These are phyloP conservation scores for Calonectria fujianensis DNA, from an alignment of 2,329 filamentous ascomycete species.

Conservation along the genomic window DNA sequence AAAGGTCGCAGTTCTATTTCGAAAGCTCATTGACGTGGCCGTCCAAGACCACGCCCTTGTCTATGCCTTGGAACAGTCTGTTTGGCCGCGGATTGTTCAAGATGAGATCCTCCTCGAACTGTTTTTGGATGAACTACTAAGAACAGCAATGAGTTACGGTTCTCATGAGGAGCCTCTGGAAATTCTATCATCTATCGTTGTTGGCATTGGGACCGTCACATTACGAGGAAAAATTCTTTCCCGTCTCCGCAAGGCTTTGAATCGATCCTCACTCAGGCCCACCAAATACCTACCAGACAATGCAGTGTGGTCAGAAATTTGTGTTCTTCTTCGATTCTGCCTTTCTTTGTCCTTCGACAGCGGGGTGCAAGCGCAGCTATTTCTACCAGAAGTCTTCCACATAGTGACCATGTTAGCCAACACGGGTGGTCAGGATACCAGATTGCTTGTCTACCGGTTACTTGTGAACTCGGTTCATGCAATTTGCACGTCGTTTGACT, in stretches of 20 bases:
- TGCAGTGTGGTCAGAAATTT: conserved; percentile 81
- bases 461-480: conserved; percentile 81
- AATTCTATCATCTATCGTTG: conserved; percentile 76
- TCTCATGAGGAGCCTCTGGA: conserved; percentile 76
- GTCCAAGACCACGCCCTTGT: conserved; percentile 76
- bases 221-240: conserved; percentile 80
- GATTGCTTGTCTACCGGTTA: conserved; percentile 76
- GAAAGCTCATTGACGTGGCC: conserved; percentile 80
- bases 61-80: conserved; percentile 77
- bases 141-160: conserved; percentile 75
- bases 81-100: conserved; percentile 79
- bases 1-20: conserved; percentile 77
- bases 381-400: conserved; percentile 81
- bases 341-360: conserved; percentile 81
- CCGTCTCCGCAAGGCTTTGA: conserved; percentile 79
- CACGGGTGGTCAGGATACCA: conserved; percentile 75
- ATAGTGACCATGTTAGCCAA: conserved; percentile 83
- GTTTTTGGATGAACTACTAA: conserved; percentile 80
- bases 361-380: conserved; percentile 80
- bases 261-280: conserved; percentile 79
- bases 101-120: conserved; percentile 81
- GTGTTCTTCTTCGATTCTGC: conserved; percentile 79
- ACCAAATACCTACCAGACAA: conserved; percentile 80
- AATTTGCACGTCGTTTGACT: conserved; percentile 78
- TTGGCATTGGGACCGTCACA: conserved; percentile 79